Base-by-base conservation (phyloP, 2,329 filamentous ascomycete genomes). In the Knoxdaviesia capensis region DNA sequence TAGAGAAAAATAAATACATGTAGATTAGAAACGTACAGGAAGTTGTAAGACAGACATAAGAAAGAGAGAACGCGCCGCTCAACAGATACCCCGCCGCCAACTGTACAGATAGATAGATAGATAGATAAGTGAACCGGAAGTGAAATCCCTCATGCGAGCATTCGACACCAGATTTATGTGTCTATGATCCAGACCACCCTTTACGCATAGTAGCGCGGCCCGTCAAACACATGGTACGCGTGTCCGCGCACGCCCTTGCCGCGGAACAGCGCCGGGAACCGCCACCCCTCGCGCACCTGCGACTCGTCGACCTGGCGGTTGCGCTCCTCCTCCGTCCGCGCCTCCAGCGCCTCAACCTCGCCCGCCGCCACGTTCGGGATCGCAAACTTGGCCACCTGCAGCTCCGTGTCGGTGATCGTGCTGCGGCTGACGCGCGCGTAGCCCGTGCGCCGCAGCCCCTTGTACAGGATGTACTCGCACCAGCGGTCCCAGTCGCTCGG, bases 381-480 rank as follows among this genome's bases (percentile, higher is more conserved):
- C 33, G 87, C 73, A 59, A 98, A 96, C 59, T 96, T 96, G 51
- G 84, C 90, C 32, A 93, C 82, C 67, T 98, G 90, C 43, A 98
- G 68, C 62, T 98, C 90, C 2, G 90, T 98, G 56, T 98, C 90
- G 8, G 90, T 98, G 51, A 98, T 96, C 2, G 84, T 92, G 51
- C 78, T 77, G 51, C 90, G 71, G 52, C 80, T 88, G 41, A 98
- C 79, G 42, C 90, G 69, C 4, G 90, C 90, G 56, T 98, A 98
- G 1, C 85, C 88, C 0, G 81, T 79, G 47, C 88, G 72, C 59
- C 77, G 79, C 47, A 98, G 62, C 8, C 77, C 77, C 66, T 94
- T 94, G 68, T 85, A 98, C 30, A 98, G 64, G 49, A 98, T 94
- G 59, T 98, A 98, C 64, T 98, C 88, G 64, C 90, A 98, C 90